Conservation (phyloP, 208 protist species). For the Willaertia magna region DNA sequence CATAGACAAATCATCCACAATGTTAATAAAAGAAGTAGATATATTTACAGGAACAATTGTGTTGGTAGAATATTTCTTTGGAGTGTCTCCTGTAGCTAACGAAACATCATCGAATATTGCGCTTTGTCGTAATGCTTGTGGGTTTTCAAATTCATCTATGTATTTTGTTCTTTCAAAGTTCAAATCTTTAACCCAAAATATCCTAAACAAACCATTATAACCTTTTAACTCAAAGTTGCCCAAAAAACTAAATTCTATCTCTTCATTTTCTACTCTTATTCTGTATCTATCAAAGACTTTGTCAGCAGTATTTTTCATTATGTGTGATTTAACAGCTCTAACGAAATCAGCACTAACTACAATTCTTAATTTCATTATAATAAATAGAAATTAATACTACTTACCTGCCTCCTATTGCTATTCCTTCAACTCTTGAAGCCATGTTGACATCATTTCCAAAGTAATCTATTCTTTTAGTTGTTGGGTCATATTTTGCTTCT, state of each 20-base stretch:
- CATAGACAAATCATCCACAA: background rate
- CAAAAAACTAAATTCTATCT: background rate
- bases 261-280: background rate
- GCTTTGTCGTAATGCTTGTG: too few relatives aligned
- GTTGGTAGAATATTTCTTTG: background rate
- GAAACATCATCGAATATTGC: too few relatives aligned
- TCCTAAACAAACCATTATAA: background rate
- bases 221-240: background rate
- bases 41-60: too few relatives aligned
- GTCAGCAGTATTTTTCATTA: background rate
- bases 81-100: too few relatives aligned
- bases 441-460: constrained; percentile 6
- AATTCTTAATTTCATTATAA: background rate
- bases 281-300: background rate
- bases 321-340: background rate
- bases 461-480: background rate
- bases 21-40: background rate
- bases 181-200: background rate
- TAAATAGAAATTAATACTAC: background rate
- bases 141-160: background rate
- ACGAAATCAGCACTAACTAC: background rate
- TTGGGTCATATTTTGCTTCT: background rate
- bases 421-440: background rate
- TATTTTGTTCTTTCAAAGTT: background rate
- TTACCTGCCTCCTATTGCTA: background rate